phyloP scores from a whole-genome alignment of 345 rosid species.

The Gossypium mustelinum region DNA sequence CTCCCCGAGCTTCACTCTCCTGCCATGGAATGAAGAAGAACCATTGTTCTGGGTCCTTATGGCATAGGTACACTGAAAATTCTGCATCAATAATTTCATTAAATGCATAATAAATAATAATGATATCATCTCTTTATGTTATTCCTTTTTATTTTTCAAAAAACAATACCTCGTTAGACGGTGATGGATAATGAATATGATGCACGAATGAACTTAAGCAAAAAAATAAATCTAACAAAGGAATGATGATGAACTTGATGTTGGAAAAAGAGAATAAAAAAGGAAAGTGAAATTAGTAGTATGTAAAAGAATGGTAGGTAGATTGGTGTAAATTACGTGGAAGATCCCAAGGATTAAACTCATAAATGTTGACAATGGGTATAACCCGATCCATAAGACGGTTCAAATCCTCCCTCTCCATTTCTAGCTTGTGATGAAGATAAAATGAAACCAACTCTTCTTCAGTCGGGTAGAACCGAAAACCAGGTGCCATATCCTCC shows the following conservation, averaged over 20 bases:
- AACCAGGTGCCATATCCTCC: constrained; percentile 41
- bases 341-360: constrained; percentile 41
- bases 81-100: constrained; percentile 13
- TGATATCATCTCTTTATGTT: too few species aligned
- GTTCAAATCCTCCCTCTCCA: constrained; percentile 27
- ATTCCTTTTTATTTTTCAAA: too few species aligned
- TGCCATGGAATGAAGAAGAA: constrained; percentile 42
- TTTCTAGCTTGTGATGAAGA: constrained; percentile 34
- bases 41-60: constrained; percentile 37
- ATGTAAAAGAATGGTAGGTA: too few species aligned
- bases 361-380: constrained; percentile 41
- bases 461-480: constrained; percentile 58
- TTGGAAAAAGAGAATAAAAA: too few species aligned
- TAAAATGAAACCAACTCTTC: constrained; percentile 48
- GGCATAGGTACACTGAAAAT: constrained; percentile 23
- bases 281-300: too few species aligned
- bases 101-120: too few species aligned
- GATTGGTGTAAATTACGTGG: constrained; percentile 26
- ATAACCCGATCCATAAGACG: constrained; percentile 39
- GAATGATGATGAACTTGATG: too few species aligned
- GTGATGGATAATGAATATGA: too few species aligned
- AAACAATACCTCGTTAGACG: too few species aligned
- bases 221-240: too few species aligned
- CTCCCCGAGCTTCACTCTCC: constrained; percentile 34
- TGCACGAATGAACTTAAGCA: too few species aligned